Percentiles rank a stretch among this genome's conserved stretches.
Evolutionary conservation across 2,329 filamentous ascomycete genomes (phyloP).

Genomic region (Monosporascus sp.): DNA sequence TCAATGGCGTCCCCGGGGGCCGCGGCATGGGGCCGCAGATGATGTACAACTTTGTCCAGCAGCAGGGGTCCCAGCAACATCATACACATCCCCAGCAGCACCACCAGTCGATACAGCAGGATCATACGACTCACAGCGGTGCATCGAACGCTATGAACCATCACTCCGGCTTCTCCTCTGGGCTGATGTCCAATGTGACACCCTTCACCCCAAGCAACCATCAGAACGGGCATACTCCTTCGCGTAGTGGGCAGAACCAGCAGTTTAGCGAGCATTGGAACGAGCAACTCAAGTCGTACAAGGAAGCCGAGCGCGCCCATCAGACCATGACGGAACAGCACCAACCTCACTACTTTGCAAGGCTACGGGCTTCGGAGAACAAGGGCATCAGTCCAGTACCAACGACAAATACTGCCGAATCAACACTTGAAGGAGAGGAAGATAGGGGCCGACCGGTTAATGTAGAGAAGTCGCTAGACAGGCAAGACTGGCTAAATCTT

Average conservation of each 20-base stretch:
- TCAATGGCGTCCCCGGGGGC: slow-evolving; percentile 64
- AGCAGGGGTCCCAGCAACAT: slow-evolving; percentile 45
- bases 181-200: slow-evolving; percentile 60
- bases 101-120: slow-evolving; percentile 54
- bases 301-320: slow-evolving; percentile 69
- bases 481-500: slow-evolving; percentile 86
- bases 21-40: slow-evolving; percentile 51
- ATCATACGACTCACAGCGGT: slow-evolving; percentile 49
- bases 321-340: slow-evolving; percentile 65
- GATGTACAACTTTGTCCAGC: slow-evolving; percentile 55
- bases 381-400: slow-evolving; percentile 56
- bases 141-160: slow-evolving; percentile 56
- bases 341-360: slow-evolving; percentile 66
- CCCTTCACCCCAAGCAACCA: slow-evolving; percentile 50
- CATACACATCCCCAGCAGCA: slow-evolving; percentile 58
- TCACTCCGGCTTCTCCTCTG: slow-evolving; percentile 52
- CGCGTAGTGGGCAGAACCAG: slow-evolving; percentile 46
- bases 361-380: slow-evolving; percentile 65
- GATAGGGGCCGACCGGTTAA: slow-evolving; percentile 59
- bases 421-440: slow-evolving; percentile 49
- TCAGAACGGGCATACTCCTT: slow-evolving; percentile 51
- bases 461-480: slow-evolving; percentile 59
- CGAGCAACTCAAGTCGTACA: slow-evolving; percentile 75
- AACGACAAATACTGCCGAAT: slow-evolving; percentile 41
- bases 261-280: slow-evolving; percentile 71